Evolutionary conservation across 2,329 filamentous ascomycete genomes (phyloP).

Genomic region (Chaetomiaceae sp.): DNA sequence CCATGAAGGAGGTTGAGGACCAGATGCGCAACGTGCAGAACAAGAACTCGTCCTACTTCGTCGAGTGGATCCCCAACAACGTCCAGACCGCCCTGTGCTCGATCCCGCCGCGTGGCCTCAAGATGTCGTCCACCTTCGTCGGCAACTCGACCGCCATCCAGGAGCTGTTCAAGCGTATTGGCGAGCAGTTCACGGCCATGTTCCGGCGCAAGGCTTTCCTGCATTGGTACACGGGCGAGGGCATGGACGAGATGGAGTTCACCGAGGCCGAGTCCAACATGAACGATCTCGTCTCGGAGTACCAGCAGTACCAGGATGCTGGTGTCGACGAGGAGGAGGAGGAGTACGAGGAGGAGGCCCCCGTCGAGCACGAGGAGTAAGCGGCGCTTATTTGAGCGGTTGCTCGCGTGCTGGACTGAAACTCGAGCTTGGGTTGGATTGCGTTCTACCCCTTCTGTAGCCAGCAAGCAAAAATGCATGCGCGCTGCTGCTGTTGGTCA

Average conservation of each 20-base stretch:
- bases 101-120: slow-evolving; percentile 92
- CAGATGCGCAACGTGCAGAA: slow-evolving; percentile 99
- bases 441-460: too few species aligned
- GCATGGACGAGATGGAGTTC: slow-evolving; percentile 99
- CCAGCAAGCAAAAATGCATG: too few species aligned
- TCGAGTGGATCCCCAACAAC: slow-evolving; percentile 99
- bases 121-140: slow-evolving; percentile 99
- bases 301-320: slow-evolving; percentile 99
- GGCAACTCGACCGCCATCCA: slow-evolving; percentile 99
- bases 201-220: slow-evolving; percentile 99
- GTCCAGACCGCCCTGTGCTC: slow-evolving; percentile 99
- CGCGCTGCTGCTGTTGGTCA: too few species aligned
- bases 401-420: neutral
- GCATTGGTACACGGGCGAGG: slow-evolving; percentile 99
- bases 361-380: slow-evolving; percentile 63
- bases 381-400: neutral
- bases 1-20: slow-evolving; percentile 99
- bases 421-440: too few species aligned
- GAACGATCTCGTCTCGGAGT: slow-evolving; percentile 99
- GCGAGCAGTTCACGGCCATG: slow-evolving; percentile 99
- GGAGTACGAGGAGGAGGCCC: slow-evolving; percentile 84
- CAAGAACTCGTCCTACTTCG: slow-evolving; percentile 99
- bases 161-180: slow-evolving; percentile 99
- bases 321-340: slow-evolving; percentile 95
- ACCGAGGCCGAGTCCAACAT: slow-evolving; percentile 99